Evolutionary conservation across 1,284 basidiomycete genomes (phyloP), one percentile per base, ranked within the genome.

Genomic region (Xerocomus alliaceus): DNA sequence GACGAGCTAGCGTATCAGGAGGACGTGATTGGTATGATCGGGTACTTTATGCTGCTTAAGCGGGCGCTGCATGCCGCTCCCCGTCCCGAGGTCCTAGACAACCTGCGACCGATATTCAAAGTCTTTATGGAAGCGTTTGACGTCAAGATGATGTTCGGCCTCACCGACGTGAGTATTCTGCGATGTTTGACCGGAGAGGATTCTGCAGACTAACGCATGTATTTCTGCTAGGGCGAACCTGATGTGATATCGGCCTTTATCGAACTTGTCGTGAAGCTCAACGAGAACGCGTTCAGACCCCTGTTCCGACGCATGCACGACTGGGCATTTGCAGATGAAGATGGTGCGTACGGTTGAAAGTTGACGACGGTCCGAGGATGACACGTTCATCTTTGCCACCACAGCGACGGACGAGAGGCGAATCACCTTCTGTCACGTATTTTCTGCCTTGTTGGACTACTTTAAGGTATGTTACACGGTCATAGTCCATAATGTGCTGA

Each of bases 241-340:
- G 71, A 75, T 26, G 76, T 83, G n/a, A 84, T 94, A 63, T 78
- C 83, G 3, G 89, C 94, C 4, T 98, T 97, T 83, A 82, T 92
- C 26, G 91, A 96, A 73, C 81, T 98, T 20, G 93, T 96, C 13
- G 87, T 95, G 64, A 98, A 98, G 78, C 83, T 99, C 54, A 98
- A 97, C 71, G 97, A 99, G 72, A 87, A 89, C 1, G 86, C 91
- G 0, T 98, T 99, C 88, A 88, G 89, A 67, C 97, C 97, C 3
- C 80, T 98, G 22, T 97, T 98, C 83, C 87, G 95, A 62, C 89
- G 90, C 63, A 79, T 96, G 66, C 96, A 94, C 72, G 97, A 99
- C 76, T 99, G 97, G 97, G 95, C 95, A 0, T 96, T 96, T 65
- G 83, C 80, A 3, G 81, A 83, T 56, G 81, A 82, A 44, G 74